Conservation (phyloP, 2,329 filamentous ascomycete species). For the Lizonia empirigonia region DNA sequence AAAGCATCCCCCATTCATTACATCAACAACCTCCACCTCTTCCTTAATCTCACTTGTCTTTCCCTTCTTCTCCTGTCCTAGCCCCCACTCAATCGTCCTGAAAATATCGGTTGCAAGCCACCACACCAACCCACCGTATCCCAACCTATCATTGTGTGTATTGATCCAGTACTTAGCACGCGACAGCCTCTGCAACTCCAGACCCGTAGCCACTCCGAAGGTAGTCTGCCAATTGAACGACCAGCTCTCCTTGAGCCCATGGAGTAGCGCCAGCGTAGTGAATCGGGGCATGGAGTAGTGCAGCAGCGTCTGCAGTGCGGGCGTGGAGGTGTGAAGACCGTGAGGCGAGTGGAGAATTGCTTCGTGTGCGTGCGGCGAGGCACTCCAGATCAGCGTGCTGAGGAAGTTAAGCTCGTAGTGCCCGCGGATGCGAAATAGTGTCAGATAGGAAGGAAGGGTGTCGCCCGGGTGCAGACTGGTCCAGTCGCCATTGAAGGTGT, state of each 20-base stretch:
- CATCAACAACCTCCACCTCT: neutral
- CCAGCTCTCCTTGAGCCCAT: constrained; percentile 14
- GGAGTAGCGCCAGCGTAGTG: constrained; percentile 7
- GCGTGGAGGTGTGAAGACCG: constrained; percentile 5
- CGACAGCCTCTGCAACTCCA: constrained; percentile 4
- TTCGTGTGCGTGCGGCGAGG: constrained; percentile 5
- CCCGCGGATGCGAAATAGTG: constrained; percentile 7
- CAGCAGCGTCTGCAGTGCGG: constrained; percentile 11
- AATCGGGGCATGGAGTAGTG: neutral
- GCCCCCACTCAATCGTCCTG: constrained; percentile 3
- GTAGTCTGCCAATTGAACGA: constrained; percentile 7
- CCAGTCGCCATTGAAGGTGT: neutral
- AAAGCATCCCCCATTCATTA: constrained; percentile 1
- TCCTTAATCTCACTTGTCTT: neutral
- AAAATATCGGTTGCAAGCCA: constrained; percentile 3
- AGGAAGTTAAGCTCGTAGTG: constrained; percentile 17
- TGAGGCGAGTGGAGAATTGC: constrained; percentile 15
- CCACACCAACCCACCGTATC: constrained; percentile 7
- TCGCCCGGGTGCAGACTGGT: neutral
- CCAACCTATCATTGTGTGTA: constrained; percentile 10
- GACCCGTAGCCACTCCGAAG: constrained; percentile 2
- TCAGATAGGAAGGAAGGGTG: constrained; percentile 9
- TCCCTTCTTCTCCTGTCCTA: constrained; percentile 1
- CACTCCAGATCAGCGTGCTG: constrained; percentile 4
- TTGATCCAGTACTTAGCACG: constrained; percentile 11